Conservation (phyloP, 495 filamentous ascomycete species). For the Platismatia glauca region DNA sequence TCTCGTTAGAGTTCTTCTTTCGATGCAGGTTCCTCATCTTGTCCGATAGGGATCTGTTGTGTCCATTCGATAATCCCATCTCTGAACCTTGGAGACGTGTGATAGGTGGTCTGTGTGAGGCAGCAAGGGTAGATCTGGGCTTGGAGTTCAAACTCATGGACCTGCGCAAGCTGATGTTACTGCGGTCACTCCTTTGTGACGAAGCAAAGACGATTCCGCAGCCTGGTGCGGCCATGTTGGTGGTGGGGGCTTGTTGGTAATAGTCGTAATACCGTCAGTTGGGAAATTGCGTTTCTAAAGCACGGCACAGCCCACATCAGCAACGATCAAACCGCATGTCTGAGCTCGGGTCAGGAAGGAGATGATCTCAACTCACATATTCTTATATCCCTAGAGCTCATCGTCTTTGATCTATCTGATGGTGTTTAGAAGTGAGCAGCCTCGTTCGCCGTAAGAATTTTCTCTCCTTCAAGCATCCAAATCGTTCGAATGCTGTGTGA, state of each 20-base stretch:
- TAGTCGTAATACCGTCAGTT: not conserved
- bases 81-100: conserved; percentile 4
- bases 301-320: conserved; percentile 23
- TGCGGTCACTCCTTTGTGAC: conserved; percentile 20
- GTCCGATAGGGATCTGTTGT: conserved; percentile 16
- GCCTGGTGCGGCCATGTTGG: conserved; percentile 23
- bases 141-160: conserved; percentile 20
- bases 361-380: conserved; percentile 4
- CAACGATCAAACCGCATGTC: not conserved
- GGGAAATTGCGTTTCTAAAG: conserved; percentile 19
- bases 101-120: conserved; percentile 15
- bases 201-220: conserved; percentile 21
- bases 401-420: not conserved
- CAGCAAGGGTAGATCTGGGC: conserved; percentile 9
- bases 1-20: conserved; percentile 22
- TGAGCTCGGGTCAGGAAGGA: not conserved
- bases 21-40: conserved; percentile 23
- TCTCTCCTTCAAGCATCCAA: not conserved
- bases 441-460: not conserved
- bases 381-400: not conserved
- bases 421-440: not conserved
- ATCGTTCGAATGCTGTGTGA: not conserved
- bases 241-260: conserved; percentile 5
- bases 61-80: conserved; percentile 8
- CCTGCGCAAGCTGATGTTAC: conserved; percentile 18